phyloP scores from a whole-genome alignment of 2,329 filamentous ascomycete species.

The Pezicula neosporulosa region DNA sequence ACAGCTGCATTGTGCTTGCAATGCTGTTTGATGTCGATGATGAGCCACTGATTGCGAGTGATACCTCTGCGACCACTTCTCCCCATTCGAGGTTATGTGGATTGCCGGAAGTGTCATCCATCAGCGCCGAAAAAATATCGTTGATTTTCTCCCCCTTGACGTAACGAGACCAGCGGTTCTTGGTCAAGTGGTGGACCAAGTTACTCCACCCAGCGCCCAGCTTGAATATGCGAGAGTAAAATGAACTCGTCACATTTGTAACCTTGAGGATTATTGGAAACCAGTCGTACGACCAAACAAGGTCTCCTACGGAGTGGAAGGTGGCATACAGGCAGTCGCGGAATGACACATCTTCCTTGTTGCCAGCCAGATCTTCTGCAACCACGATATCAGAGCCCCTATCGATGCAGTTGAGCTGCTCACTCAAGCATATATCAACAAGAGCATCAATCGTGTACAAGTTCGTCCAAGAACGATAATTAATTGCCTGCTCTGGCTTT shows the following conservation, averaged over 20 bases:
- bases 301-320: not conserved
- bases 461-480: conserved; percentile 19
- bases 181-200: not conserved
- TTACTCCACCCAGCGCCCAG: not conserved
- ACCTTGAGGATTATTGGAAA: conserved; percentile 33
- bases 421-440: not conserved
- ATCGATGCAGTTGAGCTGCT: not conserved
- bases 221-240: not conserved
- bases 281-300: conserved; percentile 30
- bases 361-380: not conserved
- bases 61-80: conserved; percentile 43
- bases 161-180: not conserved
- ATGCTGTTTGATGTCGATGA: not conserved
- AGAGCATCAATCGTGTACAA: not conserved
- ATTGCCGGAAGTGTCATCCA: conserved; percentile 29
- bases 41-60: not conserved
- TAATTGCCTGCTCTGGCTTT: conserved; percentile 28
- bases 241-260: conserved; percentile 31
- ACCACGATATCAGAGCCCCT: not conserved
- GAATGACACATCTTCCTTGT: not conserved
- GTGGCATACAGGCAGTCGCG: not conserved
- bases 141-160: conserved; percentile 41
- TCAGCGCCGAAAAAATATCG: conserved; percentile 45
- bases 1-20: conserved; percentile 3
- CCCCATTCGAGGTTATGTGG: conserved; percentile 40